Conservation (phyloP, 1,284 basidiomycete species). For the Microbotryomycetes sp. region DNA sequence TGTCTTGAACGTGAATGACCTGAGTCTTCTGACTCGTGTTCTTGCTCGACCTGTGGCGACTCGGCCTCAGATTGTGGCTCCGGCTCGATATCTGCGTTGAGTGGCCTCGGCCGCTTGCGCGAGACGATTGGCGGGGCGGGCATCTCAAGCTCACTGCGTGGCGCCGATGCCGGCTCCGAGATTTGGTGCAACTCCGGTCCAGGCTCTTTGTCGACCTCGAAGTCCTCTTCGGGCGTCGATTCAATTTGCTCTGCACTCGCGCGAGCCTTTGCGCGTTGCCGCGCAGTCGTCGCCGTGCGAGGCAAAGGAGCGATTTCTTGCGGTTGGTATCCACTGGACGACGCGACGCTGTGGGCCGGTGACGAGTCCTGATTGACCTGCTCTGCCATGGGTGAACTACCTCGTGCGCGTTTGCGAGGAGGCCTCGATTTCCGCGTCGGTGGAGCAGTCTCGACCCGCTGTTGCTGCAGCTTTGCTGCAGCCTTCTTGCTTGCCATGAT, state of each 20-base stretch:
- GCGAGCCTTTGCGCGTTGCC: background rate
- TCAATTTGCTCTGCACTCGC: background rate
- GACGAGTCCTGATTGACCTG: background rate
- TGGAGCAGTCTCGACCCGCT: no score
- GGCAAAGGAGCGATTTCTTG: background rate
- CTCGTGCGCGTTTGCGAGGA: background rate
- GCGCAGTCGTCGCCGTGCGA: background rate
- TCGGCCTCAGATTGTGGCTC: background rate
- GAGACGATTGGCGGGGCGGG: background rate
- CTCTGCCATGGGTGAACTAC: background rate
- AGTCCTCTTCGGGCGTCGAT: background rate
- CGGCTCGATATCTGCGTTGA: background rate
- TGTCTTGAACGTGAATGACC: background rate
- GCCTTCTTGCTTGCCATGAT: conserved; percentile 1
- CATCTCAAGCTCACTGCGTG: background rate
- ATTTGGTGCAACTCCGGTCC: background rate
- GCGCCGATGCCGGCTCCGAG: no score
- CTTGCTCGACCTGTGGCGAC: background rate
- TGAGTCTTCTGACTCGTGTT: background rate
- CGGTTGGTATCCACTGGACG: background rate
- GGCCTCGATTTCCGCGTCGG: background rate
- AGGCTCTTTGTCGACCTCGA: background rate
- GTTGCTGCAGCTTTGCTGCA: background rate
- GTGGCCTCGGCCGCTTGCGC: background rate
- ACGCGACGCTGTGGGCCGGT: background rate